Evolutionary conservation across 495 filamentous ascomycete genomes (phyloP).

Genomic region (Tuber calosporum): DNA sequence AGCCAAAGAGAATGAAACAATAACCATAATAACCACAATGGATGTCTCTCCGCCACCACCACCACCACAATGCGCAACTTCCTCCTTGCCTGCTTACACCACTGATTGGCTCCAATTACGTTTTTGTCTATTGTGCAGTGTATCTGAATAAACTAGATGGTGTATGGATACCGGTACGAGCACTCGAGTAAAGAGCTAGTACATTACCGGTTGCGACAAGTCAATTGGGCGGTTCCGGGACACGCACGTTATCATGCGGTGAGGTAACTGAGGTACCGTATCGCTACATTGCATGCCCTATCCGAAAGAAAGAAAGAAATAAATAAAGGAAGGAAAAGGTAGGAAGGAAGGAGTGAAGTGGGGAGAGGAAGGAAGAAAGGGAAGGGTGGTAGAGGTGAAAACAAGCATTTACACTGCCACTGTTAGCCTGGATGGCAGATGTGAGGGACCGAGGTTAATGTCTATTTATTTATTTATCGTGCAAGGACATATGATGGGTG

Average conservation of each 20-base stretch:
- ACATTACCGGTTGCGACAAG: background rate
- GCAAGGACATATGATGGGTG: background rate
- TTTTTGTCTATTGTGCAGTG: background rate
- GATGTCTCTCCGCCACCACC: background rate
- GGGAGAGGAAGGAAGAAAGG: background rate
- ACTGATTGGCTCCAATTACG: background rate
- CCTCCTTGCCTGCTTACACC: background rate
- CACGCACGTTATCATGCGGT: background rate
- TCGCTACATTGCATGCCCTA: too few species aligned
- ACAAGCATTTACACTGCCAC: conserved; percentile 2
- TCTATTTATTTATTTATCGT: background rate
- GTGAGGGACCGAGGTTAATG: background rate
- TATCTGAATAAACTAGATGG: background rate
- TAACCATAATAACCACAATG: background rate
- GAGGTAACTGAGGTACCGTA: background rate
- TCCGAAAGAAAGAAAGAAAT: background rate
- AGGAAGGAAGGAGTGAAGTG: background rate
- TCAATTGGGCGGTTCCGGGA: background rate
- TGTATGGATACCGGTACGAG: background rate
- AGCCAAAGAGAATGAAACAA: background rate
- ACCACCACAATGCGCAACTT: background rate
- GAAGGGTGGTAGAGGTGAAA: background rate
- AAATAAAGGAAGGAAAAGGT: too few species aligned
- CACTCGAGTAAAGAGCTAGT: too few species aligned
- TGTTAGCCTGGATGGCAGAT: background rate